Evolutionary conservation across 1,139 yeast genomes (phyloP).

Genomic region (Suzukiozyma palmioleophila): DNA sequence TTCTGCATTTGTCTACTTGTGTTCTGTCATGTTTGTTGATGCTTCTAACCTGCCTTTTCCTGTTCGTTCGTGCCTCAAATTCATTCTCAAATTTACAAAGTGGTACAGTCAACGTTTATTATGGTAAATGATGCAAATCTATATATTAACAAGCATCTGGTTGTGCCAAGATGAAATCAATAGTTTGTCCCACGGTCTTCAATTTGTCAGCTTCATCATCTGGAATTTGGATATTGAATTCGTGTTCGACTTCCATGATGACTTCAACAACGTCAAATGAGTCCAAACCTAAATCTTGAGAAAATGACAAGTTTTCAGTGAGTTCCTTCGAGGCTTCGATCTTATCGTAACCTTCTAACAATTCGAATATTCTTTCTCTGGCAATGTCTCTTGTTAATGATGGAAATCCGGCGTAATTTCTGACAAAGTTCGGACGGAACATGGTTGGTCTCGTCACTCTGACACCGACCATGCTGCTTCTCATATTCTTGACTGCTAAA

Average conservation of each 20-base stretch:
- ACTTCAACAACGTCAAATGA: conserved; percentile 87
- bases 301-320: conserved; percentile 56
- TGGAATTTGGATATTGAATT: conserved; percentile 74
- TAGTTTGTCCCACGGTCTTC: conserved; percentile 79
- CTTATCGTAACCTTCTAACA: conserved; percentile 78
- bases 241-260: conserved; percentile 84
- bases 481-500: conserved; percentile 16
- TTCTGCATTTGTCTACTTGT: too few species aligned
- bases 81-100: too few species aligned
- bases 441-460: conserved; percentile 3
- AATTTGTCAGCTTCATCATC: conserved; percentile 82
- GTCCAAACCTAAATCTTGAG: conserved; percentile 79
- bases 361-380: conserved; percentile 69
- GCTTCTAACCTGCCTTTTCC: too few species aligned
- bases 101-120: too few species aligned
- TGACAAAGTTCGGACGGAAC: conserved; percentile 18
- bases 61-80: too few species aligned
- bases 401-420: conserved; percentile 61
- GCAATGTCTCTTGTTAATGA: conserved; percentile 67
- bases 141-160: conserved; percentile 55
- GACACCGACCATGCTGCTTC: conserved; percentile 10
- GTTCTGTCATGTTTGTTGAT: too few species aligned
- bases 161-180: conserved; percentile 69
- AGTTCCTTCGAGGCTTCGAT: conserved; percentile 48
- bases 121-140: neutral